phyloP scores from a whole-genome alignment of 805 yeast genomes.

The Zygotorulaspora sp. region DNA sequence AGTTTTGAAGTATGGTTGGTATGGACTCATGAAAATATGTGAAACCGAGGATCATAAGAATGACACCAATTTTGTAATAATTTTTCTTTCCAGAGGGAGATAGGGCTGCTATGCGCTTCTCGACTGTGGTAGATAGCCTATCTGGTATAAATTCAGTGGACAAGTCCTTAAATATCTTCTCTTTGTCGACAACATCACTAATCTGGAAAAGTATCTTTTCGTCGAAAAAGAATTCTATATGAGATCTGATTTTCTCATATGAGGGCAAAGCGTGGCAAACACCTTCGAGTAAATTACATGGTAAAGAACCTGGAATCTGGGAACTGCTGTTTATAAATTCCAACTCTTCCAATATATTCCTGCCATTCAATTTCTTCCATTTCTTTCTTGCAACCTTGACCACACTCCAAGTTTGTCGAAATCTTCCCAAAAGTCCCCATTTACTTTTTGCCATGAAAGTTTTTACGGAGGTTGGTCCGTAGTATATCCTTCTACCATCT shows the following conservation, averaged over 20 bases:
- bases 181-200: conserved; percentile 15
- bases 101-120: conserved; percentile 5
- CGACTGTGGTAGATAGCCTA: conserved; percentile 5
- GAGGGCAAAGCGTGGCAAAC: conserved; percentile 18
- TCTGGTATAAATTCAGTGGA: conserved; percentile 10
- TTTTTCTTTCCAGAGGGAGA: conserved; percentile 17
- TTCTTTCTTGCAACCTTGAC: conserved; percentile 24
- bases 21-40: conserved; percentile 12
- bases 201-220: conserved; percentile 12
- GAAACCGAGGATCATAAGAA: conserved; percentile 21
- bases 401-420: conserved; percentile 22
- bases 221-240: conserved; percentile 17
- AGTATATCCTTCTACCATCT: conserved; percentile 21
- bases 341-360: conserved; percentile 18
- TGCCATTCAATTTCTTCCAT: conserved; percentile 18
- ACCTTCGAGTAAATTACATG: conserved; percentile 7
- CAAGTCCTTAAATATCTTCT: conserved; percentile 22
- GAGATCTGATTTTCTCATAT: conserved; percentile 13
- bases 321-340: conserved; percentile 7
- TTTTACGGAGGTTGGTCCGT: conserved; percentile 31
- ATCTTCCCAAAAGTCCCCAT: conserved; percentile 18
- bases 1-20: conserved; percentile 20
- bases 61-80: conserved; percentile 27
- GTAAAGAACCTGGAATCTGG: too few species aligned
- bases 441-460: conserved; percentile 14